phyloP scores from a whole-genome alignment of 768 basidiomycete genomes.

The Amanita rubescens region DNA sequence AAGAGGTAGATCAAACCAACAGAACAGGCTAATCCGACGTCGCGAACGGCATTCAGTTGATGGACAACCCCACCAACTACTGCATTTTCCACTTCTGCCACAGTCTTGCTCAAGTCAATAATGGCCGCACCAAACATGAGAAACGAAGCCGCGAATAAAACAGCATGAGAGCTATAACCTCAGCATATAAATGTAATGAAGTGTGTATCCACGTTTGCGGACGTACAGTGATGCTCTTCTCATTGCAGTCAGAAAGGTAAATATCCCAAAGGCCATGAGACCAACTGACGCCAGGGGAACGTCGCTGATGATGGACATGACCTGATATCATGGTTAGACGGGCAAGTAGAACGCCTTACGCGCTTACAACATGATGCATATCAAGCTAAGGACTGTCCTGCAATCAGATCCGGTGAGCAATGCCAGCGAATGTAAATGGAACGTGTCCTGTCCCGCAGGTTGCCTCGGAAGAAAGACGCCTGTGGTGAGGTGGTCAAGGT shows the following conservation, averaged over 20 bases:
- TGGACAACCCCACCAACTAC: conserved; percentile 20
- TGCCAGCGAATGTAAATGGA: not conserved
- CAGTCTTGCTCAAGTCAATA: conserved; percentile 52
- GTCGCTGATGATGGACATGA: conserved; percentile 51
- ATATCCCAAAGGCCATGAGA: conserved; percentile 53
- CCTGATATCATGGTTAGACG: conserved; percentile 23
- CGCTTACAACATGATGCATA: not conserved
- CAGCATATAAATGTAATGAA: conserved; percentile 3
- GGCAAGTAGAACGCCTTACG: not conserved
- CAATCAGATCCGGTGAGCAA: not conserved
- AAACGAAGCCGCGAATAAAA: conserved; percentile 50
- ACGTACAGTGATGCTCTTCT: conserved; percentile 46
- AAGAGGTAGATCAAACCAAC: conserved; percentile 55
- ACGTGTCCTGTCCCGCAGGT: not conserved
- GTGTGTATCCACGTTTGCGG: conserved; percentile 2
- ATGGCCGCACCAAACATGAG: conserved; percentile 56
- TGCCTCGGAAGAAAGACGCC: no score
- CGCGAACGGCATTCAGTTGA: conserved; percentile 44
- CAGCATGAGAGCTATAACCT: conserved; percentile 36
- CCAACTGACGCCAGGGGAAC: conserved; percentile 65
- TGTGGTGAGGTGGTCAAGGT: not conserved
- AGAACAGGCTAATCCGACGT: conserved; percentile 50
- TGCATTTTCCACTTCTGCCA: conserved; percentile 30
- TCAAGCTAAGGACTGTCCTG: not conserved
- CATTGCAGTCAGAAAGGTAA: conserved; percentile 47